Conservation (phyloP, 768 basidiomycete species). For the Leccinum sublutescens region DNA sequence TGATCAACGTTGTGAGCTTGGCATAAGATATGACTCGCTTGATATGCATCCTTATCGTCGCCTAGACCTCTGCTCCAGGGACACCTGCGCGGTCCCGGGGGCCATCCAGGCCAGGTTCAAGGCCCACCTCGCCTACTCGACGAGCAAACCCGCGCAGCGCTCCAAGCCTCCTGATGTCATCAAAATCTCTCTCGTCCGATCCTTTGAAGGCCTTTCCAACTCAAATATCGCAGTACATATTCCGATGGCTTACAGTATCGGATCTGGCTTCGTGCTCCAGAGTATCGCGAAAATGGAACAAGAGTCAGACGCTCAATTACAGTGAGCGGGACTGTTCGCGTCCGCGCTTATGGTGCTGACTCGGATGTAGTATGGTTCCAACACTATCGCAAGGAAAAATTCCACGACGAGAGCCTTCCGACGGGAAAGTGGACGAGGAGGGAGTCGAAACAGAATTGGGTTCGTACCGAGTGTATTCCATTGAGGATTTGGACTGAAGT, state of each 20-base stretch:
- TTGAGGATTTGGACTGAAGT: conserved; percentile 2
- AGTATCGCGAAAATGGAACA: conserved; percentile 84
- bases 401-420: conserved; percentile 75
- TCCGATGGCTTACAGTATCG: conserved; percentile 54
- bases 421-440: conserved; percentile 89
- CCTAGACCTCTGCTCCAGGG: conserved; percentile 63
- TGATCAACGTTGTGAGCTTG: conserved; percentile 65
- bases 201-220: conserved; percentile 75
- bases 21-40: background rate
- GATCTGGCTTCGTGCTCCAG: conserved; percentile 76
- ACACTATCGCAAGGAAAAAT: conserved; percentile 83
- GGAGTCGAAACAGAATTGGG: conserved; percentile 95
- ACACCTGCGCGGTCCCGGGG: conserved; percentile 65
- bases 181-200: conserved; percentile 39
- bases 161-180: conserved; percentile 29
- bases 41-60: conserved; percentile 9
- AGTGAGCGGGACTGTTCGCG: conserved; percentile 42
- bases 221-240: conserved; percentile 77
- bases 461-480: conserved; percentile 24
- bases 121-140: conserved; percentile 39
- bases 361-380: conserved; percentile 82
- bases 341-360: conserved; percentile 4
- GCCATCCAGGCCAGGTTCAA: conserved; percentile 47
- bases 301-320: conserved; percentile 89
- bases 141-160: conserved; percentile 16